A percentile compares a stretch with the other conserved stretches of the same genome.
Conservation (phyloP, 257 asterid species). For the Solanum bulbocastanum region DNA sequence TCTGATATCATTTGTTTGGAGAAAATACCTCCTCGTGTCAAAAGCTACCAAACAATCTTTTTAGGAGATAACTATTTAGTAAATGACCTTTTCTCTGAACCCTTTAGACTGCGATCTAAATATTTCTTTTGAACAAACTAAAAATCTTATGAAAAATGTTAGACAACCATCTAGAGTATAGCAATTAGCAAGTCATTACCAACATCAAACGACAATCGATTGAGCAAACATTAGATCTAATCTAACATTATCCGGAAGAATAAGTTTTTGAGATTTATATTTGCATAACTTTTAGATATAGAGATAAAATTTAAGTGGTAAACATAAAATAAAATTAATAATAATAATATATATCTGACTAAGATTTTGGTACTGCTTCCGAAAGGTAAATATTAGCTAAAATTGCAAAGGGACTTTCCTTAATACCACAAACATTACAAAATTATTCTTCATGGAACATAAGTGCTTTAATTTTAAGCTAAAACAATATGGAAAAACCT, state of each 20-base stretch:
- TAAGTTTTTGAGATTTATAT: neutral
- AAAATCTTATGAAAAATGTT: neutral
- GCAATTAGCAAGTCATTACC: neutral
- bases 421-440: neutral
- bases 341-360: neutral
- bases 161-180: neutral
- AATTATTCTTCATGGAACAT: neutral
- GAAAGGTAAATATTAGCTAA: neutral
- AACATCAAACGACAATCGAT: neutral
- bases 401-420: neutral
- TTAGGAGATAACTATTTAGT: neutral
- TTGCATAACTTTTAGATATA: neutral
- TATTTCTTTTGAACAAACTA: neutral
- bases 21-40: accelerated
- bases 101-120: neutral
- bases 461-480: neutral
- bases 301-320: neutral
- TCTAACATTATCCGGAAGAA: neutral
- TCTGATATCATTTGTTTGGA: neutral
- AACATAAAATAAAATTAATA: neutral
- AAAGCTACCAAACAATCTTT: neutral
- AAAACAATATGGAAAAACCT: neutral
- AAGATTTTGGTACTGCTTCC: neutral
- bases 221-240: neutral
- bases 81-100: neutral